Percentiles rank a stretch among this genome's conserved stretches.
These are phyloP conservation scores for Misopates orontium DNA, from an alignment of 257 asterid species.

Conservation along the genomic window DNA sequence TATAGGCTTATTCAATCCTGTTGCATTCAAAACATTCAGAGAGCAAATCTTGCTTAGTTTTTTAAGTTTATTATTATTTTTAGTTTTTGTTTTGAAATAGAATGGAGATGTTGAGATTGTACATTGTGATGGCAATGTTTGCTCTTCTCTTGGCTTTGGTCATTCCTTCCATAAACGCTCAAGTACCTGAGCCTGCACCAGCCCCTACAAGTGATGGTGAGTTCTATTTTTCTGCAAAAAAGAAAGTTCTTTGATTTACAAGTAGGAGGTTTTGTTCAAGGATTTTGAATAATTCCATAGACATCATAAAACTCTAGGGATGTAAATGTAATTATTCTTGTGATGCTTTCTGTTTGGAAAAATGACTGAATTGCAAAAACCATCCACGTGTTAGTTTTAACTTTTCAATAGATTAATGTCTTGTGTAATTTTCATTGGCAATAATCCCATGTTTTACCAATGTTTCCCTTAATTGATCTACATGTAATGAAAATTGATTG, in stretches of 20 bases:
- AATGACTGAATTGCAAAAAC: too few relatives aligned
- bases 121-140: conserved; percentile 34
- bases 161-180: conserved; percentile 55
- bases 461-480: too few relatives aligned
- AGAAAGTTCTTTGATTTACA: neutral
- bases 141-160: conserved; percentile 43
- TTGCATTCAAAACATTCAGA: neutral
- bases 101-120: conserved; percentile 58
- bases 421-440: too few relatives aligned
- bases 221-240: neutral
- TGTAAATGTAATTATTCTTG: neutral
- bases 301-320: neutral
- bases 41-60: neutral
- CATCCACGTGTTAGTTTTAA: too few relatives aligned
- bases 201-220: conserved; percentile 66
- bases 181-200: conserved; percentile 55
- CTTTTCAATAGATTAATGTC: too few relatives aligned
- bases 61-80: neutral
- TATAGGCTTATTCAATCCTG: neutral
- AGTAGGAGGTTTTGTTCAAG: too few relatives aligned
- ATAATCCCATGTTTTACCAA: too few relatives aligned
- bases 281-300: too few relatives aligned
- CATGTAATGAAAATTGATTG: too few relatives aligned
- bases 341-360: too few relatives aligned
- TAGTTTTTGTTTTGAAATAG: neutral